Base-by-base conservation (phyloP, 768 basidiomycete species). In the Collybia mongolica region DNA sequence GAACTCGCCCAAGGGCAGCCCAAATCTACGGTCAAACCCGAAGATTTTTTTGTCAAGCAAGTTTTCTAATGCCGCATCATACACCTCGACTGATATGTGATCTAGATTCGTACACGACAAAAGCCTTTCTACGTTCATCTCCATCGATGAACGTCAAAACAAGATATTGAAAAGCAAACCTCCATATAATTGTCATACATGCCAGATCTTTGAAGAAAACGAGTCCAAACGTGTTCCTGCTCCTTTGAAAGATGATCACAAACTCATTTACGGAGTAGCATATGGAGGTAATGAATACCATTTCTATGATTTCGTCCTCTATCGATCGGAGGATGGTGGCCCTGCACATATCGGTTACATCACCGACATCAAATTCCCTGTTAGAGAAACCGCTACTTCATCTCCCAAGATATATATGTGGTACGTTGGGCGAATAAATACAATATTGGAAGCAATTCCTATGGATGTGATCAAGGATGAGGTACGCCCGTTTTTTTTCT, bases 331-430 rank as follows among this genome's bases (percentile, higher is more conserved):
- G 24, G n/a, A 39, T 0, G 54, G 68, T 1, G 83, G 83, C 0
- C 78, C 81, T 1, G 83, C 79, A 3, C 58, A 75, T 22, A 76
- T 90, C 40, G 88, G 79, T 0, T 78, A 81, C 32, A 71, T 89
- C 52, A 57, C 59, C 1, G 50, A 58, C 6, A 60, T 82, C 28
- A 48, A 55, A 46, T 44, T 65, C 55, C 46, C 45, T 39, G 51
- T 35, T 54, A 60, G 56, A 37, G 49, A 50, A 26, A 49, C 53
- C 28, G 48, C 40, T 15, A 40, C 57, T 41, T 48, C 48, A 18
- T 45, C 44, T n/a, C 58, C 58, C 14, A 57, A 56, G 19, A 60
- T 80, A 8, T 62, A 55, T 3, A 63, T 77, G 28, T 66, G 59
- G 48, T 65, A 75, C 26, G 75, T 88, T 19, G 86, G 86, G 2